Base-by-base conservation (phyloP, 192 early-diverging fungal genomes). In the Backusella australiensis region DNA sequence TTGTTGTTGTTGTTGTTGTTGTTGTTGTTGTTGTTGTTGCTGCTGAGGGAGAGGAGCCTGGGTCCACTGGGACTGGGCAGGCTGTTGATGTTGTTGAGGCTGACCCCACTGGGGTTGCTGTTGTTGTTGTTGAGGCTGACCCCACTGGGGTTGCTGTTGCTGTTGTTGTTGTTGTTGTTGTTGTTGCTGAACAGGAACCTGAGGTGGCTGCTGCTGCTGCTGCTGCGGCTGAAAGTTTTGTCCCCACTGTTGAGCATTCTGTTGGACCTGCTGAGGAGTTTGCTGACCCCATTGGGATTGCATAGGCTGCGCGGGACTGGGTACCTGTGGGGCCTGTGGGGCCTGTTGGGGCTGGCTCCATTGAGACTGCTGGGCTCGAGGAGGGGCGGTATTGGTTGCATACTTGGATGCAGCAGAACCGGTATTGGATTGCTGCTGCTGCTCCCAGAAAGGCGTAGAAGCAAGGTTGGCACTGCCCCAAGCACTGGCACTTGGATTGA, bases 381-480 rank as follows among this genome's bases (percentile, higher is more conserved):
- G 26, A 32, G 74, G 72, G 23, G 72, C 17, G 38, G 8, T 32
- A 3, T 17, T 32, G 2, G 49, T 49, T 1, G 77, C 77, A 15
- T 78, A 78, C 34, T 73, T 78, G 8, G 71, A 73, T 4, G 77
- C 77, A 34, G 26, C 56, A 19, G 77, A 26, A 0, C 77, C 74
- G n/a, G 29, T 21, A 35, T 19, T 12, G 32, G 63, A 38, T 35
- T 29, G 15, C 23, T 35, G 53, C 11, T 34, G 52, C 35, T 75
- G 69, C 17, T 76, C 69, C 82, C 82, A 83, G 59, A 83, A 83
- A 0, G 78, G 82, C 0, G 72, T 77, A 8, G 75, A 76, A 0
- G 71, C 7, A 11, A 81, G 67, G 34, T 56, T 19, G 9, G 38
- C 34, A 2, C 63, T 39, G n/a, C 71, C 75, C 80, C 80, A 81